These are phyloP conservation scores for Nakazawaea sp. DNA, from an alignment of 805 yeast genomes.

Conservation along the genomic window DNA sequence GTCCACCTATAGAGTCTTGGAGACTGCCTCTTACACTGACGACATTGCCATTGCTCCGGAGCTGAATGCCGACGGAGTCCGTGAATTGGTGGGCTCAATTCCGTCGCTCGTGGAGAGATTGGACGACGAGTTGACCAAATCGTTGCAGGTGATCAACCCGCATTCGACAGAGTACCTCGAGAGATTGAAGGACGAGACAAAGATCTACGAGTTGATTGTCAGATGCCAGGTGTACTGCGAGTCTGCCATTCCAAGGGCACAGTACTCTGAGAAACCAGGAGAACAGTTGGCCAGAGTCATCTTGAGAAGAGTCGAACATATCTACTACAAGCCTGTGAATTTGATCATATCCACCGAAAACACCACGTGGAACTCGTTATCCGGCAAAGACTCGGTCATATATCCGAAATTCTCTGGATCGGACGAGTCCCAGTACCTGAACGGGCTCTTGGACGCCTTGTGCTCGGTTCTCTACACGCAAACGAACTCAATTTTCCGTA, in stretches of 20 bases:
- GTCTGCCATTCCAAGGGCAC: slow-evolving; percentile 39
- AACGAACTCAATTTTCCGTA: slow-evolving; percentile 60
- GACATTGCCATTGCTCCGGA: slow-evolving; percentile 70
- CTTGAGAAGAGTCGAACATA: slow-evolving; percentile 81
- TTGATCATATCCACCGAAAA: slow-evolving; percentile 65
- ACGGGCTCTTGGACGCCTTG: slow-evolving; percentile 56
- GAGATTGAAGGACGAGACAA: slow-evolving; percentile 81
- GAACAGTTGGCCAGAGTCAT: slow-evolving; percentile 69
- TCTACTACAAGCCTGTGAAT: slow-evolving; percentile 83
- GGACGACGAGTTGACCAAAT: slow-evolving; percentile 88
- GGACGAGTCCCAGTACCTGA: slow-evolving; percentile 29
- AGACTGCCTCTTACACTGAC: slow-evolving; percentile 62
- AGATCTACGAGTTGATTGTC: slow-evolving; percentile 67
- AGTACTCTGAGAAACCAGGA: slow-evolving; percentile 35
- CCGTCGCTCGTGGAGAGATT: slow-evolving; percentile 85
- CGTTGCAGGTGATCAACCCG: slow-evolving; percentile 85
- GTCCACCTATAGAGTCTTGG: slow-evolving; percentile 60
- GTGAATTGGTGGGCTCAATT: slow-evolving; percentile 75
- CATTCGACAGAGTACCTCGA: slow-evolving; percentile 91
- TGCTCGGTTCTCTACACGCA: slow-evolving; percentile 62
- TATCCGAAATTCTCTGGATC: slow-evolving; percentile 23
- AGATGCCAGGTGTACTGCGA: slow-evolving; percentile 87
- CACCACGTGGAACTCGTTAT: slow-evolving; percentile 63
- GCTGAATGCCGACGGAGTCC: slow-evolving; percentile 56
- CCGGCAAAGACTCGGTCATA: slow-evolving; percentile 26